Evolutionary conservation across 2,329 filamentous ascomycete species (phyloP), one percentile per base, ranked within the genome.

Genomic region (Colletotrichum endophyticum): DNA sequence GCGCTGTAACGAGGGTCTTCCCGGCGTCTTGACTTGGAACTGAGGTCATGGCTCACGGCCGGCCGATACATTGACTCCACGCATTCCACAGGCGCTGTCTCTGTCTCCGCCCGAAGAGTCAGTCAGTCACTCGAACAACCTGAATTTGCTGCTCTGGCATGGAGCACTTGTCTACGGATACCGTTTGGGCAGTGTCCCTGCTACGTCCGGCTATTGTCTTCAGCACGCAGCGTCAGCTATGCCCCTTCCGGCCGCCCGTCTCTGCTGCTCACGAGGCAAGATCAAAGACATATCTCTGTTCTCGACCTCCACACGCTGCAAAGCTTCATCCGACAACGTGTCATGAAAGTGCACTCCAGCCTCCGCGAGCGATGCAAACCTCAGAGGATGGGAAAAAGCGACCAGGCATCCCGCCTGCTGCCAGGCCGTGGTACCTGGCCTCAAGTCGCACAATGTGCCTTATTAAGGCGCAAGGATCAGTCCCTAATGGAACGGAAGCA

Each of bases 1-100:
- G 70, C 64, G 64, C 64, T 69, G 57, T 61, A 61, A 73, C 57
- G 70, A 76, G 73, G 70, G 64, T 73, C 70, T 73, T 66, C 73
- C 73, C 64, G 13, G 64, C 28, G 34, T 66, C 44, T 62, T 36
- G 44, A 59, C 70, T 64, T 73, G 70, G 57, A 73, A 73, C 64
- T 76, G 73, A 73, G 73, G 70, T 73, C 73, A 76, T 73, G 70
- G 73, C 73, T 63, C 39, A 49, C 6, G 19, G 39, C 39, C 19
- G 39, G 56, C 70, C 39, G 70, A 34, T 69, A 67, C 70, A 36
- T 68, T 9, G 70, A 56, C 70, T 73, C 70, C 32, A 36, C 53
- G 70, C 57, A 71, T 71, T 71, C 61, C 69, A 64, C 67, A 61
- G 16, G 16, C 39, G 27, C 57, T 30, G 39, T 61, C 27, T 68